Conservation (phyloP, 495 filamentous ascomycete species). For the Copromyces sp. region DNA sequence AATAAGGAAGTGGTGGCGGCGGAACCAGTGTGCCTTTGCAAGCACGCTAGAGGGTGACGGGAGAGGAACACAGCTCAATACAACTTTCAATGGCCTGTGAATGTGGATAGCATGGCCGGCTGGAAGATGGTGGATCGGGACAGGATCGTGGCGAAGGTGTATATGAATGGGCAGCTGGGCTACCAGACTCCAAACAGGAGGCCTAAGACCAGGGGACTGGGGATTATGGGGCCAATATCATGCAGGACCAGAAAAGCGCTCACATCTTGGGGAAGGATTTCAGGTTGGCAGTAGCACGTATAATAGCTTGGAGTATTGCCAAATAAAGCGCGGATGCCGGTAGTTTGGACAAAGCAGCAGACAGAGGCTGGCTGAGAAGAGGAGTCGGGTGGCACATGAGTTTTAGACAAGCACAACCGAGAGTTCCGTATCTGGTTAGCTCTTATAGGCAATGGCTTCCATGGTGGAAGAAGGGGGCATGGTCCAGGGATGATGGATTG, state of each 20-base stretch:
- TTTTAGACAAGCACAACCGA: conserved; percentile 12
- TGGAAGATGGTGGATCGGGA: background rate
- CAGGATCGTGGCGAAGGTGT: background rate
- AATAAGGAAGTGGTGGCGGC: background rate
- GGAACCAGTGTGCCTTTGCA: background rate
- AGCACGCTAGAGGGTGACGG: background rate
- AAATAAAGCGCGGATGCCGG: background rate
- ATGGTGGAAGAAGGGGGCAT: background rate
- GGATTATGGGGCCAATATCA: background rate
- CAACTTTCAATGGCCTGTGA: background rate
- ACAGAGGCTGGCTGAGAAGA: conserved; percentile 12
- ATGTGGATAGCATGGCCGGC: background rate
- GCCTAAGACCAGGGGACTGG: background rate
- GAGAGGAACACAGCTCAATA: background rate
- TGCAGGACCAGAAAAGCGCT: background rate
- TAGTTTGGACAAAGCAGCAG: conserved; percentile 3
- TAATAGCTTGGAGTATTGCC: background rate
- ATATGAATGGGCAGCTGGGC: background rate
- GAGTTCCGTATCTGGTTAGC: conserved; percentile 9
- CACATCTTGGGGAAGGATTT: background rate
- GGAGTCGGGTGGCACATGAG: conserved; percentile 1
- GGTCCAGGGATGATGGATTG: background rate
- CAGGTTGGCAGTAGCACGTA: background rate
- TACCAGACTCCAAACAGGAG: background rate
- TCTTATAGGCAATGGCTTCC: background rate